Conservation (phyloP, 306 rosid genomes). For the Trifolium repens region DNA sequence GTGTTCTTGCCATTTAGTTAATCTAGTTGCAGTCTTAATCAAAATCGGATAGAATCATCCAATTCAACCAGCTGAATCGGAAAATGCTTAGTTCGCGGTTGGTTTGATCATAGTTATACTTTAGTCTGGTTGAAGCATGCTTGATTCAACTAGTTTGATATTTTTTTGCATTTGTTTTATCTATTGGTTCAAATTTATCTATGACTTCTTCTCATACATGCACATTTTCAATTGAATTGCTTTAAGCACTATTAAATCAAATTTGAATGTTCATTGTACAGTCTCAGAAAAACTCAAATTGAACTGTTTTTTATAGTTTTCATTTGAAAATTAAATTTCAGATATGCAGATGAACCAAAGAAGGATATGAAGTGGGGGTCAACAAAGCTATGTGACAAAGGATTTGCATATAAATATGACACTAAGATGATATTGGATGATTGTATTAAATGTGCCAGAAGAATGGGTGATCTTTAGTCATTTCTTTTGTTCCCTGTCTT, state of each 20-base stretch:
- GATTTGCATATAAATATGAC: constrained; percentile 45
- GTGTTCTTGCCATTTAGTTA: background rate
- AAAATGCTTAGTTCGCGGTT: too few relatives aligned
- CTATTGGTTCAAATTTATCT: background rate
- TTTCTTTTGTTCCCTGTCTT: too few relatives aligned
- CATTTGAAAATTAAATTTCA: constrained; percentile 38
- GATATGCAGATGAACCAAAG: constrained; percentile 41
- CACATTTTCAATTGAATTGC: too few relatives aligned
- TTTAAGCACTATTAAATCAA: background rate
- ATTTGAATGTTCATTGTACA: background rate
- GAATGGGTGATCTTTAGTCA: background rate
- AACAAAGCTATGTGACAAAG: constrained; percentile 49
- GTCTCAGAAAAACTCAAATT: background rate
- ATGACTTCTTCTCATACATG: background rate
- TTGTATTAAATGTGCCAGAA: background rate
- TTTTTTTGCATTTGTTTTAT: background rate
- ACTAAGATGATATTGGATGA: constrained; percentile 5
- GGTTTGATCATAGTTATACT: background rate
- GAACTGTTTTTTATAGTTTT: constrained; percentile 7
- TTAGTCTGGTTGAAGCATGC: background rate
- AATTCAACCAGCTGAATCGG: too few relatives aligned
- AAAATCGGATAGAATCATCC: too few relatives aligned
- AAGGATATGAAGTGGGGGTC: constrained; percentile 50
- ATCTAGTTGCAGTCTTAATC: too few relatives aligned
- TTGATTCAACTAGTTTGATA: background rate